These are phyloP conservation scores for Fraxinus floribunda DNA, from an alignment of 305 asterid species.

Conservation along the genomic window DNA sequence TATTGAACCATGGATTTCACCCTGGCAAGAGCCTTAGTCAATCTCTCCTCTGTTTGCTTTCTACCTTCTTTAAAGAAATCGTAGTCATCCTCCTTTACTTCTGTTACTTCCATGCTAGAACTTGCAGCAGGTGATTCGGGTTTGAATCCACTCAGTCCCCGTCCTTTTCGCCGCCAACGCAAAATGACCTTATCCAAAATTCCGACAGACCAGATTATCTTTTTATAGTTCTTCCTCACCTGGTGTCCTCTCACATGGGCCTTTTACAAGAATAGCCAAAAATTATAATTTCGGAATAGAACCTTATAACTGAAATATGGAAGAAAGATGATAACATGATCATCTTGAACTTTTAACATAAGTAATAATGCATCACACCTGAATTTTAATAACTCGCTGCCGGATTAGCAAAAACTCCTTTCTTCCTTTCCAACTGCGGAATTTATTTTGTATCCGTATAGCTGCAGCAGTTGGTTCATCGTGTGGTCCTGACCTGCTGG, in stretches of 20 bases:
- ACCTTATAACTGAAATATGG: slow-evolving; percentile 7
- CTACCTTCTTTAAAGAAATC: slow-evolving; percentile 87
- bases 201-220: slow-evolving; percentile 93
- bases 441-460: slow-evolving; percentile 81
- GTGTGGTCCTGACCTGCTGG: slow-evolving; percentile 49
- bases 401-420: slow-evolving; percentile 72
- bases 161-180: slow-evolving; percentile 89
- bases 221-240: slow-evolving; percentile 83
- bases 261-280: slow-evolving; percentile 41
- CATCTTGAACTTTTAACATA: slow-evolving; percentile 2
- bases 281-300: slow-evolving; percentile 24
- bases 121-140: slow-evolving; percentile 54
- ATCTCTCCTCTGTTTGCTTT: slow-evolving; percentile 77
- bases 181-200: slow-evolving; percentile 84
- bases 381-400: slow-evolving; percentile 82
- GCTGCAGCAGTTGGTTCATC: slow-evolving; percentile 83
- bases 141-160: slow-evolving; percentile 79
- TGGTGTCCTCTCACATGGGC: slow-evolving; percentile 99
- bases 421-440: slow-evolving; percentile 95
- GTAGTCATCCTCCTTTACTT: slow-evolving; percentile 70
- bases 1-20: slow-evolving; percentile 97
- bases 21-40: slow-evolving; percentile 86
- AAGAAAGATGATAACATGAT: slow-evolving; percentile 4
- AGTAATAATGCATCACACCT: slow-evolving; percentile 45
- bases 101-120: slow-evolving; percentile 39